phyloP scores from a whole-genome alignment of 2,329 filamentous ascomycete genomes.

The Trichoderma sp. region DNA sequence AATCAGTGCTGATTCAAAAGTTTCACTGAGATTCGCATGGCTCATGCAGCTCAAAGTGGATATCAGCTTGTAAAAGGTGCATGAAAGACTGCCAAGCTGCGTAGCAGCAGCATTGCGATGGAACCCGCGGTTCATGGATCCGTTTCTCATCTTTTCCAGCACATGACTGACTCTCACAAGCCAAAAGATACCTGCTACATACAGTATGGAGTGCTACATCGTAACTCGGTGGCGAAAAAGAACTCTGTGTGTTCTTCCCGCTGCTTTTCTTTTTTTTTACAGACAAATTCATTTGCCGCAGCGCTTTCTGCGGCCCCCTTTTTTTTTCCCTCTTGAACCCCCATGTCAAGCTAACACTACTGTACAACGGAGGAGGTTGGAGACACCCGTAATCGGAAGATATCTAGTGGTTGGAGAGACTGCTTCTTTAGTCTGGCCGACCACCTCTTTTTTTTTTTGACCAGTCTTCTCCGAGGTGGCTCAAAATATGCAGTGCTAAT shows the following conservation, averaged over 20 bases:
- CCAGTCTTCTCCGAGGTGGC: not conserved
- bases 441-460: slow-evolving; percentile 6
- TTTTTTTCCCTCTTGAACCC: not conserved
- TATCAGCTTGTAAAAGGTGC: not conserved
- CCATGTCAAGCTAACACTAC: not conserved
- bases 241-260: not conserved
- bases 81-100: not conserved
- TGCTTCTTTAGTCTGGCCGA: not conserved
- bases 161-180: slow-evolving; percentile 10
- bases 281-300: not conserved
- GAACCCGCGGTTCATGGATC: slow-evolving; percentile 1
- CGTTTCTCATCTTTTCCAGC: slow-evolving; percentile 1
- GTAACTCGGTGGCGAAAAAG: slow-evolving; percentile 1
- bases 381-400: not conserved
- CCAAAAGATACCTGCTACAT: not conserved
- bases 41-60: slow-evolving; percentile 9
- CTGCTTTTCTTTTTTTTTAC: not conserved
- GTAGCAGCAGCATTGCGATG: slow-evolving; percentile 4
- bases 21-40: not conserved
- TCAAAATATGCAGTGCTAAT: slow-evolving; percentile 22
- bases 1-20: not conserved
- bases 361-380: not conserved
- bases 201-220: not conserved
- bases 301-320: not conserved
- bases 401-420: slow-evolving; percentile 6